phyloP scores from a whole-genome alignment of 208 protist species.

The Crithidia thermophila region DNA sequence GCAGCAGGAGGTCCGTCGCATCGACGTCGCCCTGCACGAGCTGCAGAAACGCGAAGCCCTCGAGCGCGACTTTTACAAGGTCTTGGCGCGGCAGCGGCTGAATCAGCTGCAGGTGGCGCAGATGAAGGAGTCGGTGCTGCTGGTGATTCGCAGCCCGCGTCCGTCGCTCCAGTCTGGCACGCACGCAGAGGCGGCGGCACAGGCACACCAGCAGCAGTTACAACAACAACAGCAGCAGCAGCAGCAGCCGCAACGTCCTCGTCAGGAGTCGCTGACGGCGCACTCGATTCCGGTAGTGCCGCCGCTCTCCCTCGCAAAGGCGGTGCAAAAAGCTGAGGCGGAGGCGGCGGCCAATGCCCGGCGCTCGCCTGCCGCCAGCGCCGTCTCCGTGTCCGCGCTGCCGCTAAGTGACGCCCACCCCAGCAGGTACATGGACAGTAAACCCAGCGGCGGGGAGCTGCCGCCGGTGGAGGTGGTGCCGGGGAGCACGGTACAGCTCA shows the following conservation, averaged over 20 bases:
- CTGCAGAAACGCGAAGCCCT: slow-evolving; percentile 18
- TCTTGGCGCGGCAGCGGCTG: slow-evolving; percentile 1
- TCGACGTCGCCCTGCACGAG: slow-evolving; percentile 11
- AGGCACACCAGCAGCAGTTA: neutral
- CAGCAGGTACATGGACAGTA: slow-evolving; percentile 1
- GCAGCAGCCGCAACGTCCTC: neutral
- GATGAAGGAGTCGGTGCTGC: slow-evolving; percentile 17
- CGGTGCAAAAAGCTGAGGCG: neutral
- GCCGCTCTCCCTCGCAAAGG: neutral
- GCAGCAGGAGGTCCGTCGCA: slow-evolving; percentile 6
- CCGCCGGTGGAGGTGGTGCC: neutral
- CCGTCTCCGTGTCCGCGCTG: neutral
- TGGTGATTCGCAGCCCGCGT: slow-evolving; percentile 12
- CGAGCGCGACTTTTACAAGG: slow-evolving; percentile 4
- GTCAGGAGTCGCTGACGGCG: neutral
- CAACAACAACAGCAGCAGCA: neutral
- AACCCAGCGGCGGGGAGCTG: too few species aligned
- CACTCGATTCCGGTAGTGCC: neutral
- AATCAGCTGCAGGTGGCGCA: slow-evolving; percentile 9
- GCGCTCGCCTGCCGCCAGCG: neutral
- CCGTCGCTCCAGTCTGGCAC: neutral
- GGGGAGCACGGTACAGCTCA: neutral
- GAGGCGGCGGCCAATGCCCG: neutral
- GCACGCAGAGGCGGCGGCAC: neutral
- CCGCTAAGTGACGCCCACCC: neutral